Evolutionary conservation across 2,329 filamentous ascomycete species (phyloP), one percentile per base, ranked within the genome.

Genomic region (Epichloe sylvatica): DNA sequence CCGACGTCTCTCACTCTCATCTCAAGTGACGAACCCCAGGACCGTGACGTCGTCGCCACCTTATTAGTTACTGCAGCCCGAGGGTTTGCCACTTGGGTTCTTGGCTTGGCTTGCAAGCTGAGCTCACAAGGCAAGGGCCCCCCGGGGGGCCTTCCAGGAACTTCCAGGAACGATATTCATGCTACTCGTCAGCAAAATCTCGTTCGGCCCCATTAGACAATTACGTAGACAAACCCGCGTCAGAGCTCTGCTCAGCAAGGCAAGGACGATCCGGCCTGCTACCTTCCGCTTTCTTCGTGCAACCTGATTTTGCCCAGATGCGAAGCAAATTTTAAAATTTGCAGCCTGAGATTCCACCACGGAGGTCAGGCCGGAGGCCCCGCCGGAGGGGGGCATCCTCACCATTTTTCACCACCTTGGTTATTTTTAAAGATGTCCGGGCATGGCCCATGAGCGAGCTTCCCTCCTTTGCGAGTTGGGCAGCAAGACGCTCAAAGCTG

Each of bases 1-100:
- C 6, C n/a, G 37, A 11, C 33, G 38, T 30, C 30, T 36, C 30
- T 42, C 12, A 12, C 17, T 36, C 33, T 11, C 6, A 19, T 36
- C 33, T 11, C 6, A 19, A 33, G 23, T 19, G 30, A 47, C 38
- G 38, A 41, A 36, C 40, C 47, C 39, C 43, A 11, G 34, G 17
- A 35, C 35, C 41, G 49, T 51, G 49, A 51, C 45, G 45, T 51
- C 45, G 49, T 45, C 37, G 40, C 23, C 35, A 36, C 45, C 11
- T 41, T 12, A 11, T 35, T 4, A 4, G 17, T 19, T 19, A 19
- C 17, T 19, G 17, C 17, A 30, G 25, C 25, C 25, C 25, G 25
- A 30, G 34, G 33, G 17, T 42, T 42, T 36, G 46, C 38, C 46
- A 36, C 17, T n/a, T 17, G 36, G 23, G 30, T 45, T 19, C 23